Percentiles rank a stretch among this genome's conserved stretches.
Conservation (phyloP, 2,329 filamentous ascomycete genomes). For the Botrytis squamosa region DNA sequence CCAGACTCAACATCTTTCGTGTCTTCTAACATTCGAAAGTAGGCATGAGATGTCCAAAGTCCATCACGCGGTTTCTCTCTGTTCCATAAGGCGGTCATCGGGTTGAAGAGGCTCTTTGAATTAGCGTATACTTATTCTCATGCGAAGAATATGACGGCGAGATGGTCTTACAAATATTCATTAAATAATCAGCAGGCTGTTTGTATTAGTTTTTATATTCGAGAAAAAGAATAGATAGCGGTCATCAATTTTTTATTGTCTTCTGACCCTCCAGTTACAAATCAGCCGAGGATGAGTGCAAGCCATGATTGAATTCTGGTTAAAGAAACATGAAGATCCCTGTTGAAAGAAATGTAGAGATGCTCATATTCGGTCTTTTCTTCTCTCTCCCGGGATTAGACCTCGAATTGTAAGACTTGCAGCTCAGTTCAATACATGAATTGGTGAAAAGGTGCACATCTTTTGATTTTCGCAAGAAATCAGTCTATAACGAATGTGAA, state of each 20-base stretch:
- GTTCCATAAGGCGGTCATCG: background rate
- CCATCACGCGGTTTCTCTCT: background rate
- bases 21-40: background rate
- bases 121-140: background rate
- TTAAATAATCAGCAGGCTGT: background rate
- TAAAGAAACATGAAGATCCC: background rate
- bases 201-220: background rate
- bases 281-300: background rate
- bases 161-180: background rate
- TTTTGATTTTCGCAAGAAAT: background rate
- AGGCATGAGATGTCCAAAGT: background rate
- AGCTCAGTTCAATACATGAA: background rate
- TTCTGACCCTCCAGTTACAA: background rate
- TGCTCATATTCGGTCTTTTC: background rate
- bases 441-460: background rate
- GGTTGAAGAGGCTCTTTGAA: background rate
- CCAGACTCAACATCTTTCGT: background rate
- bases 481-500: background rate
- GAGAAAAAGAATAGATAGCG: background rate
- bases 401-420: background rate
- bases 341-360: background rate
- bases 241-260: background rate
- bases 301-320: background rate
- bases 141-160: background rate
- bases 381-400: background rate